Evolutionary conservation across 2,329 filamentous ascomycete species (phyloP).

Genomic region (Phoma herbarum): DNA sequence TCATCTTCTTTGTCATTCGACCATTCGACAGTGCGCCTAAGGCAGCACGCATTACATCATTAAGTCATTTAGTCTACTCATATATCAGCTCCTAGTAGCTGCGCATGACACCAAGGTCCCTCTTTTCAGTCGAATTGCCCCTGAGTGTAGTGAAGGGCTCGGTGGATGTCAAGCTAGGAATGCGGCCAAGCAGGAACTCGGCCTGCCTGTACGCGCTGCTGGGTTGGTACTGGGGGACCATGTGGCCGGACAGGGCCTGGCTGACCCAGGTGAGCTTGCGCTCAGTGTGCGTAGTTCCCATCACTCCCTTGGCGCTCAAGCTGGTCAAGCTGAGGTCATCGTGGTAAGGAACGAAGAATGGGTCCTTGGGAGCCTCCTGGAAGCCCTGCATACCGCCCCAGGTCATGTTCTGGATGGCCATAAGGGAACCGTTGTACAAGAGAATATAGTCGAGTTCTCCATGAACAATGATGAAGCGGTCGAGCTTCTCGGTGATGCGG

Average conservation of each 20-base stretch:
- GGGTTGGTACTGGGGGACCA: slow-evolving; percentile 73
- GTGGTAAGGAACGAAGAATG: slow-evolving; percentile 75
- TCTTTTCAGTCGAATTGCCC: slow-evolving; percentile 22
- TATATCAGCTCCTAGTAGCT: not conserved
- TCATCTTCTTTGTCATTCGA: too few relatives aligned
- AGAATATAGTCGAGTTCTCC: slow-evolving; percentile 75
- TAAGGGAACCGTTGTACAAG: slow-evolving; percentile 72
- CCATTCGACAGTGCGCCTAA: not conserved
- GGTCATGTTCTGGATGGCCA: slow-evolving; percentile 82
- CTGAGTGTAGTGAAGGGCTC: slow-evolving; percentile 43
- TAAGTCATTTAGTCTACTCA: slow-evolving; percentile 2
- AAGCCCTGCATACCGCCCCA: slow-evolving; percentile 78
- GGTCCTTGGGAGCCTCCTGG: slow-evolving; percentile 65
- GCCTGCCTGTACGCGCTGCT: slow-evolving; percentile 74
- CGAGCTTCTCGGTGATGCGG: slow-evolving; percentile 74
- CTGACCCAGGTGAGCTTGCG: slow-evolving; percentile 76
- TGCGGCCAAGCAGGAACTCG: slow-evolving; percentile 77
- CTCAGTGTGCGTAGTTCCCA: slow-evolving; percentile 77
- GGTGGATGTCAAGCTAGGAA: slow-evolving; percentile 61
- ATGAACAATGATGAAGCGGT: slow-evolving; percentile 76
- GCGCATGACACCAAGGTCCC: slow-evolving; percentile 23
- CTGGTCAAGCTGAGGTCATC: slow-evolving; percentile 55
- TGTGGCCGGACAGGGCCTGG: slow-evolving; percentile 72
- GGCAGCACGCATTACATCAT: slow-evolving; percentile 6
- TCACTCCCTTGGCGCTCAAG: slow-evolving; percentile 69